Base-by-base conservation (phyloP, 2,329 filamentous ascomycete species). In the Aspergillus sp. region DNA sequence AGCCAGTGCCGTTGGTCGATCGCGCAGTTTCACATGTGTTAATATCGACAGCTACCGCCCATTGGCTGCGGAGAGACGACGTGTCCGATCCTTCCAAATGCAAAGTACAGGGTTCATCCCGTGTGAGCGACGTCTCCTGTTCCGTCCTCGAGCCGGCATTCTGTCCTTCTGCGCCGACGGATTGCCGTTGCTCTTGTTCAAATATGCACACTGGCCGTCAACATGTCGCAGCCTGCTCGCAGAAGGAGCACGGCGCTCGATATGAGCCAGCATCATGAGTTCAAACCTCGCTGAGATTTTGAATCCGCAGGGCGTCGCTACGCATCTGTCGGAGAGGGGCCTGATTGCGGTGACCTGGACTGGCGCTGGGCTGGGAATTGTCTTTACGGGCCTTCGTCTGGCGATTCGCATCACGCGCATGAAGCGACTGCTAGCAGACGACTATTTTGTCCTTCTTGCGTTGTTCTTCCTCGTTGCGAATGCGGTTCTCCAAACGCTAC, bases 311-410 rank as follows among this genome's bases (percentile, higher is more conserved):
- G 59, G 62, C 7, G 28, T 67, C 9, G 62, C 60, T n/a, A 59
- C 54, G 15, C 28, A 64, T 11, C 60, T 69, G 5, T 64, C 65
- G 5, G 49, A 54, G 19, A 48, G 57, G n/a, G 62, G 63, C 1
- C 61, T 69, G 9, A 56, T 67, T n/a, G 65, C 58, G 4, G 53
- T 69, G 2, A 66, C 65, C 50, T 68, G 67, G 67, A 50, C 54
- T 2, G 67, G 67, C 19, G 63, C 61, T 11, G 65, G 52, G 11
- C n/a, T 68, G 41, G 65, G 65, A 3, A 54, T 68, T 7, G 13
- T 66, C 4, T 66, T 68, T 38, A 64, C 61, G 2, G 43, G 49
- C 15, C 49, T 62, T 9, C 67, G 66, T 7, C 43, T 66, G 34
- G 55, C 45, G 4, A 65, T 69, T 30, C 67, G 66, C 4, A 17